Evolutionary conservation across 75 land plant species (phyloP).

Genomic region (Cryptomeria japonica): DNA sequence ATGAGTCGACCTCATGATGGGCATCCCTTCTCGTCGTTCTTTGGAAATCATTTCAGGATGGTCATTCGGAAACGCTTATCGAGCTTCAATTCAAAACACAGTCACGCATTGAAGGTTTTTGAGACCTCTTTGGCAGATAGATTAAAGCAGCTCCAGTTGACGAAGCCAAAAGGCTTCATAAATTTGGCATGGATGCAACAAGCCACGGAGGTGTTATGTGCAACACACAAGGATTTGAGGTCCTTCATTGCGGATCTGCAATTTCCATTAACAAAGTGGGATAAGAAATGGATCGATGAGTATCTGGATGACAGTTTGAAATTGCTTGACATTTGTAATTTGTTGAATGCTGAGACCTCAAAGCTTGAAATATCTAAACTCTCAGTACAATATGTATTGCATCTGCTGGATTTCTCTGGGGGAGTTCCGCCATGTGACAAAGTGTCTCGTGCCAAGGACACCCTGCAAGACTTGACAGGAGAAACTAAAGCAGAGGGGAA

Average conservation of each 20-base stretch:
- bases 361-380: constrained; percentile 26
- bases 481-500: not conserved
- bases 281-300: constrained; percentile 77
- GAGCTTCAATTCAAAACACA: constrained; percentile 27
- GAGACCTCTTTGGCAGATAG: constrained; percentile 45
- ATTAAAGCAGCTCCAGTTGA: constrained; percentile 37
- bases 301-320: constrained; percentile 72
- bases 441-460: constrained; percentile 18
- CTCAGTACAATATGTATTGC: no score
- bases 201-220: constrained; percentile 47
- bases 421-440: constrained; percentile 14
- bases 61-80: constrained; percentile 37
- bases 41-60: constrained; percentile 59
- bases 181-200: constrained; percentile 65
- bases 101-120: constrained; percentile 29
- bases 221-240: constrained; percentile 46
- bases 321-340: constrained; percentile 70
- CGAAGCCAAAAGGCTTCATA: constrained; percentile 21
- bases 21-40: constrained; percentile 34
- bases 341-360: constrained; percentile 58
- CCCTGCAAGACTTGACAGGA: constrained; percentile 15
- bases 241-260: constrained; percentile 54
- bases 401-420: constrained; percentile 17
- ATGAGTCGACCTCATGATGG: constrained; percentile 65
- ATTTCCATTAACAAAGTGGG: constrained; percentile 69